These are phyloP conservation scores for Eragrostis nindensis DNA, from an alignment of 176 grass and related monocot genomes.

Conservation along the genomic window DNA sequence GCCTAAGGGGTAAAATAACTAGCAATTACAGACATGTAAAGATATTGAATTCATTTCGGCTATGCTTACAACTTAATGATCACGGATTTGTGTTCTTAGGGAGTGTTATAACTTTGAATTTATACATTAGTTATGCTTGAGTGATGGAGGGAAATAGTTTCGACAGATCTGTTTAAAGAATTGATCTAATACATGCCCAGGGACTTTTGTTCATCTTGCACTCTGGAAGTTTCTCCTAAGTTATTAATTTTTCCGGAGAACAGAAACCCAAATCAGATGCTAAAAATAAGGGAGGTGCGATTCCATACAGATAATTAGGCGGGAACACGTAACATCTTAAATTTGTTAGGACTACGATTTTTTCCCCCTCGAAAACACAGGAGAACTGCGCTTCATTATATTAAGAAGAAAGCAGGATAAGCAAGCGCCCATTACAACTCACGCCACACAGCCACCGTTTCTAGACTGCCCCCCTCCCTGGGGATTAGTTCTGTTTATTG, in stretches of 20 bases:
- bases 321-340: neutral
- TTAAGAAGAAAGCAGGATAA: no score
- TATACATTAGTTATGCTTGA: neutral
- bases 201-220: neutral
- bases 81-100: neutral
- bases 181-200: neutral
- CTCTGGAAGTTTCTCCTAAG: neutral
- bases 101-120: neutral
- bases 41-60: no score
- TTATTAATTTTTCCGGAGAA: neutral
- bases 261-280: neutral
- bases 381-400: no score
- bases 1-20: no score
- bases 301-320: neutral
- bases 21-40: no score
- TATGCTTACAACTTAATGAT: no score
- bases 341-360: neutral
- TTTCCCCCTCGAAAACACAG: no score
- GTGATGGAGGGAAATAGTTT: neutral
- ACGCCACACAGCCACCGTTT: no score
- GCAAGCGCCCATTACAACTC: no score
- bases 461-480: no score
- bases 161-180: neutral
- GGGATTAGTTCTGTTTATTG: no score
- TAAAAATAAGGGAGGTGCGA: neutral